Evolutionary conservation across 2,329 filamentous ascomycete genomes (phyloP), one percentile per base, ranked within the genome.

Genomic region (Diaporthe sp.): DNA sequence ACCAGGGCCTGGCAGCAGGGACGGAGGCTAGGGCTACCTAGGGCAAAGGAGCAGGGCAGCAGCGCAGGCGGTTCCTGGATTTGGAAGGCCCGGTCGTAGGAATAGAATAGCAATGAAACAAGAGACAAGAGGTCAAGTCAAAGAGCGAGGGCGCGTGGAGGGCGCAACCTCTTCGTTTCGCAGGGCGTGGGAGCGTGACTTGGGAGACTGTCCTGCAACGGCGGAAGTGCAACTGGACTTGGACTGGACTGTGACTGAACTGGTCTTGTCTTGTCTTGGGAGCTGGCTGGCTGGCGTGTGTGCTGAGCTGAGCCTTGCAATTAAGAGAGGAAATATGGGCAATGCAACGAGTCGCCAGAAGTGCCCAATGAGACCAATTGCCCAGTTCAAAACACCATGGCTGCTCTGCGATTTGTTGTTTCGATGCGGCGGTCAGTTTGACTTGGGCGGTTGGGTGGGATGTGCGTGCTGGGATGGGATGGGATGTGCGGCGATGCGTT

Each of bases 301-400:
- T 42, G 39, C n/a, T 65, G 65, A 70, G 65, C 65, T 49, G 71
- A 67, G 72, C 72, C 61, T 58, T 67, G 60, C 71, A 65, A 65
- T 71, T 65, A 71, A 57, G 63, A 37, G 58, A 22, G 49, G 60
- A 73, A 49, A 65, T 65, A 75, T 60, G 58, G 51, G 71, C 58
- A 73, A 73, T 73, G 71, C 71, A 73, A 73, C 42, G 57, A 53
- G 61, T 73, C 70, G 67, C 72, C 71, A 72, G 71, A 63, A 76
- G 5, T 83, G 80, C 85, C 82, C 83, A 85, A 84, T 83, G 79
- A 73, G 37, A 73, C 58, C 71, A 73, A 73, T 73, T 57, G 17
- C 81, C 79, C 78, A 78, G 80, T 79, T 79, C 81, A 84, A 81
- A 81, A 84, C 86, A 83, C 84, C 87, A 88, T 89, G 81, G 81